These are phyloP conservation scores for Boletus sp. DNA, from an alignment of 768 basidiomycete genomes.

Conservation along the genomic window DNA sequence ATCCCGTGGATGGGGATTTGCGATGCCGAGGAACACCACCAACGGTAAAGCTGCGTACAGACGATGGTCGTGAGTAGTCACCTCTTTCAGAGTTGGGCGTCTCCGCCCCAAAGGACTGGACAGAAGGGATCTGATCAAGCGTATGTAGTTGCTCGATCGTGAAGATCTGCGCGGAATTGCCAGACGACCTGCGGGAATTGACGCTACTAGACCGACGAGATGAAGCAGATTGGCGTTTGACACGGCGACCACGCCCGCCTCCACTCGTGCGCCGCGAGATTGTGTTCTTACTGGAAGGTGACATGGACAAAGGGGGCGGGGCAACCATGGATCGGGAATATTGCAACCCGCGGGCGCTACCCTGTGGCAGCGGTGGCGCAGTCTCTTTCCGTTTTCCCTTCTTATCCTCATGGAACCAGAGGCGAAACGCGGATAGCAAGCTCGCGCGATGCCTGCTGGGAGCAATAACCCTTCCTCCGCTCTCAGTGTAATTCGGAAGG, in stretches of 20 bases:
- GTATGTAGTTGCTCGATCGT: slow-evolving; percentile 56
- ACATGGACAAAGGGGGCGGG: slow-evolving; percentile 25
- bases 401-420: slow-evolving; percentile 90
- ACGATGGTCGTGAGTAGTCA: slow-evolving; percentile 75
- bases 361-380: slow-evolving; percentile 16
- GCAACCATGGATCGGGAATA: slow-evolving; percentile 26
- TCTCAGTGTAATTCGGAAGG: slow-evolving; percentile 39
- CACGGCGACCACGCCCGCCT: slow-evolving; percentile 46
- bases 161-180: slow-evolving; percentile 44
- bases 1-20: slow-evolving; percentile 76
- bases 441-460: slow-evolving; percentile 69
- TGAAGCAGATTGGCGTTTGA: slow-evolving; percentile 68
- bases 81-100: slow-evolving; percentile 88
- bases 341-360: slow-evolving; percentile 19
- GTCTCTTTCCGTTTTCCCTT: slow-evolving; percentile 79
- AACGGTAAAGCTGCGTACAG: slow-evolving; percentile 73
- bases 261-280: slow-evolving; percentile 53
- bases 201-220: slow-evolving; percentile 90
- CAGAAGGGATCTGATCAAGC: slow-evolving; percentile 49
- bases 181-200: slow-evolving; percentile 74
- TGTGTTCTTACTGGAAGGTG: slow-evolving; percentile 33
- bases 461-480: slow-evolving; percentile 31
- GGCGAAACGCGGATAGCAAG: slow-evolving; percentile 77
- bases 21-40: slow-evolving; percentile 52
- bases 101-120: slow-evolving; percentile 72